Evolutionary conservation across 768 basidiomycete genomes (phyloP), one percentile per base, ranked within the genome.

Genomic region (Saitozyma sp.): DNA sequence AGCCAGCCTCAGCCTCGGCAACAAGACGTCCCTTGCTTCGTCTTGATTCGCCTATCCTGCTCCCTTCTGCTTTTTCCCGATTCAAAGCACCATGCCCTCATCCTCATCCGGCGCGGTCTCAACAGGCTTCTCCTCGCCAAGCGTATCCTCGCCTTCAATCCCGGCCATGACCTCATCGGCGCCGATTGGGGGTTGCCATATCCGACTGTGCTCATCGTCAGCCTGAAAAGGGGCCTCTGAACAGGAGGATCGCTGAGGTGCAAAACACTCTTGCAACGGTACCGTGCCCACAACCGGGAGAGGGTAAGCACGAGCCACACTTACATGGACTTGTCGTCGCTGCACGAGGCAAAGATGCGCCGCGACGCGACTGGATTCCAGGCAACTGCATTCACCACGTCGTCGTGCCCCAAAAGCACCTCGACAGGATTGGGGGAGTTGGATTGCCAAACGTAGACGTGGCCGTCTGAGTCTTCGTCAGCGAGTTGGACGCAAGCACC

Each of bases 371-470:
- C 83, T 17, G 92, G 92, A 79, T 96, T 94, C 96, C 96, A 99
- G 42, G 93, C 89, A 14, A 98, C 94, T 13, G 90, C 88, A 78
- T 97, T 99, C 64, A 99, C 94, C 65, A 89, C 90, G 61, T 82
- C 82, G n/a, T 86, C 87, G 71, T 98, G 95, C 0, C 96, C 96
- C 3, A 85, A 78, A 3, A 99, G 84, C n/a, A 87, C 84, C 78
- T 96, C 92, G n/a, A 98, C 83, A 50, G 94, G 83, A 3, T 84
- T 82, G 2, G 89, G 89, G 9, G 89, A 88, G 70, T 91, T 89
- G 51, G 89, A 86, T 77, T 97, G 91, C 94, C 95, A 99, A 42
- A 97, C 86, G 81, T 97, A 96, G 50, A 98, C 88, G 65, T 89
- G 89, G 50, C 88, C 86, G 80, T 99, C 96, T 98, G 76, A 56